Conservation (phyloP, 371 early-diverging fungal species). For the Mortierella sp. region DNA sequence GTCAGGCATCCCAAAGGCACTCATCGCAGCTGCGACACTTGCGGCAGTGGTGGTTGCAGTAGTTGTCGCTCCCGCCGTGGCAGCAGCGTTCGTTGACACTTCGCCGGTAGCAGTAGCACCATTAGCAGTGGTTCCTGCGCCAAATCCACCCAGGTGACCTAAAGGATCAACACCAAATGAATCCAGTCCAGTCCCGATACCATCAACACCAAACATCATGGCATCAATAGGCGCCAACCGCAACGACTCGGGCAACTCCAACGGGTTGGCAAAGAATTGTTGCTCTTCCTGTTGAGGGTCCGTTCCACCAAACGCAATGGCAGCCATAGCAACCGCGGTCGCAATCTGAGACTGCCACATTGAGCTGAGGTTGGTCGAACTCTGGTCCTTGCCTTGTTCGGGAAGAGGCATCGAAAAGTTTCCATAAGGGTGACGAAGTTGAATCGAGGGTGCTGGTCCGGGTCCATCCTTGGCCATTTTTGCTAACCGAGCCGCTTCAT, state of each 20-base stretch:
- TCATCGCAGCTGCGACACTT: background rate
- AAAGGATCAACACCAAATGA: slow-evolving; percentile 21
- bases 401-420: slow-evolving; percentile 58
- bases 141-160: slow-evolving; percentile 18
- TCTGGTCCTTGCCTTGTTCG: slow-evolving; percentile 39
- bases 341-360: slow-evolving; percentile 57
- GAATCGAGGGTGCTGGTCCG: slow-evolving; percentile 55
- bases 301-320: slow-evolving; percentile 55
- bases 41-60: background rate
- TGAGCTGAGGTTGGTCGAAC: slow-evolving; percentile 48
- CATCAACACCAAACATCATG: slow-evolving; percentile 41
- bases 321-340: slow-evolving; percentile 56
- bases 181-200: slow-evolving; percentile 18
- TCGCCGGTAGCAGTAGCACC: no score
- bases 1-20: slow-evolving; percentile 13
- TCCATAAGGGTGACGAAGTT: slow-evolving; percentile 56
- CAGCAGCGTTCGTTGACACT: background rate
- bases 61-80: no score
- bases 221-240: slow-evolving; percentile 50
- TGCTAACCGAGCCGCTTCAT: slow-evolving; percentile 54
- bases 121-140: background rate
- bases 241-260: slow-evolving; percentile 53
- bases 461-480: slow-evolving; percentile 57
- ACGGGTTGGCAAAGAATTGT: slow-evolving; percentile 57
- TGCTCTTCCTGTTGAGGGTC: slow-evolving; percentile 56